Evolutionary conservation across 768 basidiomycete genomes (phyloP), one percentile per base, ranked within the genome.

Genomic region (Termitomyces sp.): DNA sequence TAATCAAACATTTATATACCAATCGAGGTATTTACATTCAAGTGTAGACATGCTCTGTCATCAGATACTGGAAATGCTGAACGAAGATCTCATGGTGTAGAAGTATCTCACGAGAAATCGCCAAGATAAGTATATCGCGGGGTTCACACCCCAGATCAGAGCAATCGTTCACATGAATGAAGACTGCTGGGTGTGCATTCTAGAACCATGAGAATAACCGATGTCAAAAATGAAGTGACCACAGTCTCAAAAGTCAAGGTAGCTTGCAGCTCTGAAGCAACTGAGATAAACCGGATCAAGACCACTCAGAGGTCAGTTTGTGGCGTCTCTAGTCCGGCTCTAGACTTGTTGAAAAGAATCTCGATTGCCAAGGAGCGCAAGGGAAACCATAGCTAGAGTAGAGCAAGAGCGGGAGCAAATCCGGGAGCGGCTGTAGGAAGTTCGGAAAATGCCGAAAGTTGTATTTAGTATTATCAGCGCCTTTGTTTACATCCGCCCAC

Each of bases 391-490:
- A 34, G 34, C 34, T 34, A 34, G 11, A 35, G 14, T 14, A 11
- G 35, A 35, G 2, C 2, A 17, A 3, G 11, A 19, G 30, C 45
- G n/a, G 28, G 28, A 25, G 12, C 34, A 49, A 40, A 39, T 17
- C 43, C 28, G 27, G 28, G 46, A 41, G 11, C 39, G 37, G 34
- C 5, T 50, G 34, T 34, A 16, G 7, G 25, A 21, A 50, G 32
- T 27, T 52, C 61, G 64, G 64, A 28, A 54, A 54, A 56, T 59
- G 59, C 64, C 64, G 64, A 56, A 51, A 7, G 43, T 25, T 42
- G 59, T 59, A 55, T 59, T 59, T 59, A 59, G 58, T 58, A 63
- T 59, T 59, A 55, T 45, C 50, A 12, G 30, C 19, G 34, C 39
- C 12, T 37, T 53, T 51, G 19, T 61, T 57, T 42, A 28, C 55